phyloP scores from a whole-genome alignment of 208 protist genomes.

The Phytomonas sp. region DNA sequence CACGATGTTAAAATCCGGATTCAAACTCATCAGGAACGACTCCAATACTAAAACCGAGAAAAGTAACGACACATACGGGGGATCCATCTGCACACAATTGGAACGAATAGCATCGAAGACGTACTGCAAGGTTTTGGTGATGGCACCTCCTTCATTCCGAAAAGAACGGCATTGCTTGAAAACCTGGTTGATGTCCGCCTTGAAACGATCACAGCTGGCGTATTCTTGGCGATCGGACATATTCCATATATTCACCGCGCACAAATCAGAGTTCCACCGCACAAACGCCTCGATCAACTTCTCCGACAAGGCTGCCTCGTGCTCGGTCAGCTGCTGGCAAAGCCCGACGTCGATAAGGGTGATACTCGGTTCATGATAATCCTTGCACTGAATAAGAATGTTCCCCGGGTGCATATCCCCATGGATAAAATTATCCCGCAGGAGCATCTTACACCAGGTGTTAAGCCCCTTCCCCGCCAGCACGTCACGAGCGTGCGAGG shows the following conservation, averaged over 20 bases:
- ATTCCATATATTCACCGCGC: constrained; percentile 44
- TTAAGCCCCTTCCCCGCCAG: constrained; percentile 85
- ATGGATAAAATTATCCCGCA: constrained; percentile 89
- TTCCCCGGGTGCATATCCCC: constrained; percentile 91
- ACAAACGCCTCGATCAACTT: constrained; percentile 85
- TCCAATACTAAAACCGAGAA: constrained; percentile 87
- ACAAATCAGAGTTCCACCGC: constrained; percentile 65
- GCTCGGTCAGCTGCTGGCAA: constrained; percentile 70
- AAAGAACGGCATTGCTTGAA: constrained; percentile 70
- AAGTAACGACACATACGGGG: constrained; percentile 83
- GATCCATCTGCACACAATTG: constrained; percentile 84
- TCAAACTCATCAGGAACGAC: constrained; percentile 89
- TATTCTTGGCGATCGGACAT: constrained; percentile 64
- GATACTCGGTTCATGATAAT: constrained; percentile 66
- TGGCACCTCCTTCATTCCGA: constrained; percentile 54
- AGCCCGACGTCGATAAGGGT: constrained; percentile 86
- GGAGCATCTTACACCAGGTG: constrained; percentile 88
- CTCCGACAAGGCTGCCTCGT: constrained; percentile 51
- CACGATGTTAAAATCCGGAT: constrained; percentile 89
- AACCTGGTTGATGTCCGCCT: constrained; percentile 30
- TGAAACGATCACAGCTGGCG: constrained; percentile 46
- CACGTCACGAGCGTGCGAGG: constrained; percentile 62
- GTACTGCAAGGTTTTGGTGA: constrained; percentile 79
- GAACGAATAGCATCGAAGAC: constrained; percentile 77
- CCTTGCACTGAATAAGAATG: constrained; percentile 79